Base-by-base conservation (phyloP, 2,329 filamentous ascomycete genomes). In the Epichloe amarillans region DNA sequence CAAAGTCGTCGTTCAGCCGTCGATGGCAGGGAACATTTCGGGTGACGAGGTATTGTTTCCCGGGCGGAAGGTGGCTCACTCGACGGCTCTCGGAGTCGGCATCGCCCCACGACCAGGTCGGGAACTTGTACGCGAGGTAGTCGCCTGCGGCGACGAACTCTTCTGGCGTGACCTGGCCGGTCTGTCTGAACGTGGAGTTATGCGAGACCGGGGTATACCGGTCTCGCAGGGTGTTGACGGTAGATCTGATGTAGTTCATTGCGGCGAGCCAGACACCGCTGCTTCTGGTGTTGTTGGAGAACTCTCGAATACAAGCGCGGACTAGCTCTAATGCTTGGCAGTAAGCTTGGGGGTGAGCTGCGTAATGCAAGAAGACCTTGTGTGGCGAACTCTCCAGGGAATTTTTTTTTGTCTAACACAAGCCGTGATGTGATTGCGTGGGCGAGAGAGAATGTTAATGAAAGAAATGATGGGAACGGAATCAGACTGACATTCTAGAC, bases 61-160 rank as follows among this genome's bases (percentile, higher is more conserved):
- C 88, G 0, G 82, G 71, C 1, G 93, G 93, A 4, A 98, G 80
- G 64, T 95, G 87, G 57, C 75, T 73, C 50, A 87, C 86, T 56
- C 89, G 84, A 66, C 88, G 87, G 54, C 80, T 77, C 1, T 83
- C 79, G n/a, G 83, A 81, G 50, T 91, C 86, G 58, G 91, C 90
- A 61, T 93, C 88, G 57, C 86, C 83, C 93, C 93, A 98, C 47
- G 88, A 86, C 93, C 93, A 98, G 52, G 91, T 95, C 8, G 91
- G 93, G 71, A 98, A 98, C 74, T 96, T 97, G 82, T 94, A 95
- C 63, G 95, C 90, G 38, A 98, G 82, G 67, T 97, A 98, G 72
- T 98, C 93, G 60, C 93, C 93, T 3, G 93, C 93, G 4, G 86
- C 84, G 47, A 96, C 77, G 68, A 98, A 98, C 75, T 98, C 93